Evolutionary conservation across 2,329 filamentous ascomycete species (phyloP).

Genomic region (Pseudogymnoascus sp.): DNA sequence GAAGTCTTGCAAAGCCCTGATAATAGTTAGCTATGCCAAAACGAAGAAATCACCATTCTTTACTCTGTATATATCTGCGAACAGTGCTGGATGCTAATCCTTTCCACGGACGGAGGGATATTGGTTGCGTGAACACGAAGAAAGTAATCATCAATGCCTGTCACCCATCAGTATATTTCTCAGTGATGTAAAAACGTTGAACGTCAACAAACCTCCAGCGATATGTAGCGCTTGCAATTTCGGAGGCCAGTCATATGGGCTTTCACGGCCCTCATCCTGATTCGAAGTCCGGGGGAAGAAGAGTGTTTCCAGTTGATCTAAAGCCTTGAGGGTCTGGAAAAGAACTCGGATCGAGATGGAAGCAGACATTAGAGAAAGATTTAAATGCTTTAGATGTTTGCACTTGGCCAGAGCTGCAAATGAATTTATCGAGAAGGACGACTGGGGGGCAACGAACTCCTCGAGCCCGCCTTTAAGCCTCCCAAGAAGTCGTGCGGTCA

Average conservation of each 20-base stretch:
- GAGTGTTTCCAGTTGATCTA: conserved; percentile 25
- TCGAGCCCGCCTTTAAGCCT: conserved; percentile 28
- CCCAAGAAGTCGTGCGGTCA: conserved; percentile 28
- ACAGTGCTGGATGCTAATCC: conserved; percentile 29
- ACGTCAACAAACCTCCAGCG: conserved; percentile 20
- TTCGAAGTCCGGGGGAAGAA: conserved; percentile 28
- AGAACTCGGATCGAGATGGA: conserved; percentile 26
- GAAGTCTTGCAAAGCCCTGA: conserved; percentile 16
- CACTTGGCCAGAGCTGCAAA: conserved; percentile 31
- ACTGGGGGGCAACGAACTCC: conserved; percentile 29
- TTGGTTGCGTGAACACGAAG: conserved; percentile 20
- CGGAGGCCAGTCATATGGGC: conserved; percentile 26
- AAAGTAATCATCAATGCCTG: conserved; percentile 25
- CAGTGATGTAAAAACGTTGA: neutral
- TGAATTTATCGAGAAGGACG: conserved; percentile 29
- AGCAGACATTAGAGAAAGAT: conserved; percentile 28
- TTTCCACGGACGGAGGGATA: conserved; percentile 20
- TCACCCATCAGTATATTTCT: neutral
- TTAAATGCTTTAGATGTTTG: conserved; percentile 24
- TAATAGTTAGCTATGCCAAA: neutral
- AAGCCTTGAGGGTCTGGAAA: conserved; percentile 26
- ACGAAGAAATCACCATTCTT: neutral
- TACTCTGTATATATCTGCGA: conserved; percentile 20
- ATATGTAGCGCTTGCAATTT: conserved; percentile 27
- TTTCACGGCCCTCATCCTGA: conserved; percentile 14